These are phyloP conservation scores for Populus hybrid DNA, from an alignment of 441 rosid genomes.

Conservation along the genomic window DNA sequence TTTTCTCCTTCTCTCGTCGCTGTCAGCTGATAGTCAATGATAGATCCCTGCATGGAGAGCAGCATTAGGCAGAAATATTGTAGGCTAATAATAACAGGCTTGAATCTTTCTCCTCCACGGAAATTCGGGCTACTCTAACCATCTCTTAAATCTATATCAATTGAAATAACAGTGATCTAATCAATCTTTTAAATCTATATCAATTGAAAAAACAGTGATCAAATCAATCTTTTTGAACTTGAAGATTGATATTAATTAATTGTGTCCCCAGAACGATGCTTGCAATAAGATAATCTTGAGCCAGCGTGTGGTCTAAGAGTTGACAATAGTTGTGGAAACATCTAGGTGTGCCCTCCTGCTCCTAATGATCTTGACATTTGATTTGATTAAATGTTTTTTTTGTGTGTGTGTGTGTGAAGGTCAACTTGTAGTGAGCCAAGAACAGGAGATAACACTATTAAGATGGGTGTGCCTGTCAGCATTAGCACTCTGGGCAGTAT, in stretches of 20 bases:
- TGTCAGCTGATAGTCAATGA: not conserved
- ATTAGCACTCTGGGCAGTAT: not conserved
- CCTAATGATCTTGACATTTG: not conserved
- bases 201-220: too few species aligned
- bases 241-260: too few species aligned
- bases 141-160: not conserved
- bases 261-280: not conserved
- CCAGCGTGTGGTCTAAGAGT: slow-evolving; percentile 16
- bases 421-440: not conserved
- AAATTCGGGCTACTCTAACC: not conserved
- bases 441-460: not conserved
- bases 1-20: not conserved
- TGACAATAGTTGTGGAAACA: slow-evolving; percentile 9
- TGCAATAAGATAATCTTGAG: not conserved
- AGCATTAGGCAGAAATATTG: not conserved
- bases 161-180: too few species aligned
- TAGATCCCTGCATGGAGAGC: not conserved
- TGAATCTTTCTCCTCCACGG: not conserved
- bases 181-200: not conserved
- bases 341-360: slow-evolving; percentile 2
- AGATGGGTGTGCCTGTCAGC: not conserved
- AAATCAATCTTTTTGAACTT: not conserved
- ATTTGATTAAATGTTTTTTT: not conserved
- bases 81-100: not conserved
- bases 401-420: not conserved